phyloP scores from a whole-genome alignment of 2,329 filamentous ascomycete species.

The Arthrobotrys musiformis region DNA sequence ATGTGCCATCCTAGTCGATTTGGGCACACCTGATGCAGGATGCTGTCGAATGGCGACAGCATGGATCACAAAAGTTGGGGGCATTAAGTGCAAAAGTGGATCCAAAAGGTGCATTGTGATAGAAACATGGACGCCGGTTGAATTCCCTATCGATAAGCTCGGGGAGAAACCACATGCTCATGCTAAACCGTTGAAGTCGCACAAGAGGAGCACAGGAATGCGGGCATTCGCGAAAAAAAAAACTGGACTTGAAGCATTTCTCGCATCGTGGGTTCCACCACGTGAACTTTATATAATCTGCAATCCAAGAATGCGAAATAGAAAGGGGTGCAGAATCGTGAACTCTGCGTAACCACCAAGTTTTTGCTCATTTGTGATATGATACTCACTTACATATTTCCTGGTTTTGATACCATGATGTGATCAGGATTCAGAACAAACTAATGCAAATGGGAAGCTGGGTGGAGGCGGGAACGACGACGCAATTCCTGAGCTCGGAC shows the following conservation, averaged over 20 bases:
- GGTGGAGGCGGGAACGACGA: constrained; percentile 6
- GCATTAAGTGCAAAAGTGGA: neutral
- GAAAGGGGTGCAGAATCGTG: neutral
- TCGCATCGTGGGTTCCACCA: constrained; percentile 1
- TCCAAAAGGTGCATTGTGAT: neutral
- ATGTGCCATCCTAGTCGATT: neutral
- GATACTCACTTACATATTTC: neutral
- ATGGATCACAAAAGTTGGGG: constrained; percentile 16
- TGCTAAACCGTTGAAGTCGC: neutral
- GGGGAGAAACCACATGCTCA: neutral
- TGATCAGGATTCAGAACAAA: neutral
- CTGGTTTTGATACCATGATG: neutral
- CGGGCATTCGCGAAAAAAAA: constrained; percentile 18
- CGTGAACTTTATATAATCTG: neutral
- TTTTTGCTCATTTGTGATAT: neutral
- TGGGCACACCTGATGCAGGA: constrained; percentile 6
- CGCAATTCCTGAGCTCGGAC: constrained; percentile 22
- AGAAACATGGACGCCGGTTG: neutral
- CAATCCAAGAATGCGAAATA: neutral
- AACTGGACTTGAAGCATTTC: neutral
- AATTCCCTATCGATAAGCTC: constrained; percentile 15
- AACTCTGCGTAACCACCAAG: neutral
- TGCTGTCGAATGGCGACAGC: constrained; percentile 39
- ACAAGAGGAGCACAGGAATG: neutral
- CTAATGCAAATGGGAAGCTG: neutral